phyloP scores from a whole-genome alignment of 768 basidiomycete species.

The Trametes cinnabarina region DNA sequence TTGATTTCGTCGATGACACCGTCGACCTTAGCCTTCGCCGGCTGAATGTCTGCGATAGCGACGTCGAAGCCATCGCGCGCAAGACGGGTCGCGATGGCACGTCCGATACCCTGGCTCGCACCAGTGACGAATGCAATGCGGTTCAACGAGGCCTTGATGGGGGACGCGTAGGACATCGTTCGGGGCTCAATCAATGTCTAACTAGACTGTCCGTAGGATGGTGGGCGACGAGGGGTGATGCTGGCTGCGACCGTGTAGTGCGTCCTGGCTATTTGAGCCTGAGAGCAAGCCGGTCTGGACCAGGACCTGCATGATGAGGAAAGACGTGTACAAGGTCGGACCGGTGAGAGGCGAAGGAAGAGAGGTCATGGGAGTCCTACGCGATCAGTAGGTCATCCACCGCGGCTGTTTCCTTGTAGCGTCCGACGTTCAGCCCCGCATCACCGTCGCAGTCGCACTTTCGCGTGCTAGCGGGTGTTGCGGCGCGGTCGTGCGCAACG shows the following conservation, averaged over 20 bases:
- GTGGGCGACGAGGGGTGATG: not conserved
- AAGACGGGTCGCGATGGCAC: constrained; percentile 45
- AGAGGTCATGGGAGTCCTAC: constrained; percentile 8
- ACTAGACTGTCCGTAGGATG: not conserved
- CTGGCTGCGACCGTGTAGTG: not conserved
- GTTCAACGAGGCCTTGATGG: constrained; percentile 30
- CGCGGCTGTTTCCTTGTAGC: not conserved
- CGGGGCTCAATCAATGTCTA: not conserved
- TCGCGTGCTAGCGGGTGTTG: not conserved
- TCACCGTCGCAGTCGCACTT: not conserved
- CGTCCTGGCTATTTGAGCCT: not conserved
- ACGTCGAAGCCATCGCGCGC: constrained; percentile 47
- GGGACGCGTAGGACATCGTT: constrained; percentile 20
- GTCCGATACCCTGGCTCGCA: constrained; percentile 47
- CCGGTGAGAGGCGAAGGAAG: not conserved
- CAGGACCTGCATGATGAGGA: not conserved
- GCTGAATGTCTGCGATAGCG: constrained; percentile 44
- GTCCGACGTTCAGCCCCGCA: not conserved
- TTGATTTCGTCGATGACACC: constrained; percentile 30
- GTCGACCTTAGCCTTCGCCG: constrained; percentile 25
- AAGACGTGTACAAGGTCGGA: not conserved
- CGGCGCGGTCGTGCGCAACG: no score
- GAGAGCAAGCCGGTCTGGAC: not conserved
- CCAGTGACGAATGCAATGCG: constrained; percentile 45
- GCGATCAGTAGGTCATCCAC: constrained; percentile 1